A percentile compares a stretch with the other conserved stretches of the same genome.
These are phyloP conservation scores for Ceratobasidium sp. DNA, from an alignment of 1,284 basidiomycete species.

Conservation along the genomic window DNA sequence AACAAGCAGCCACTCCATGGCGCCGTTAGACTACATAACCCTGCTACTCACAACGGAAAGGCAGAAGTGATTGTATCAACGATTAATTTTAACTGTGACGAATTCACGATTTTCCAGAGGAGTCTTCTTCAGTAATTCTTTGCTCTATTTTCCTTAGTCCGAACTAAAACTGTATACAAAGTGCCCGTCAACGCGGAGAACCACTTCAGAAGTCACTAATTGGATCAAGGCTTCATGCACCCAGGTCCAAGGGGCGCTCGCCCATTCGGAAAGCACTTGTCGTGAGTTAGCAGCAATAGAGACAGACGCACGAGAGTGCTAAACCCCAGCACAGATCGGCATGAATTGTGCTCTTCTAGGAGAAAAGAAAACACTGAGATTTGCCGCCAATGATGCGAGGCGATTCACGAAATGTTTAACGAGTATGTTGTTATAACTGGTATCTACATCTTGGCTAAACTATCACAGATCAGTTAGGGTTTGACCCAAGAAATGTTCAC, in stretches of 20 bases:
- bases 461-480: not conserved
- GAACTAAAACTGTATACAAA: not conserved
- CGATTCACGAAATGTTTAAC: conserved; percentile 18
- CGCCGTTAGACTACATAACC: not conserved
- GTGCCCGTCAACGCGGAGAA: not conserved
- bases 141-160: not conserved
- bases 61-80: not conserved
- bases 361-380: not conserved
- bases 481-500: not conserved
- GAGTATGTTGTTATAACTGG: not conserved
- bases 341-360: conserved; percentile 2
- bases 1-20: not conserved
- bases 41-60: not conserved
- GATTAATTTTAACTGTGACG: too few species aligned
- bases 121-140: too few species aligned
- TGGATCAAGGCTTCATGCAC: not conserved
- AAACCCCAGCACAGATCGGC: conserved; percentile 18
- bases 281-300: not conserved
- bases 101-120: too few species aligned
- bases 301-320: not conserved
- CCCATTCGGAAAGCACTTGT: conserved; percentile 10
- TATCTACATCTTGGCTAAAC: not conserved
- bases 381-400: conserved; percentile 22
- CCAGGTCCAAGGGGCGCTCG: not conserved
- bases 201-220: not conserved